A percentile compares a stretch with the other conserved stretches of the same genome.
Evolutionary conservation across 2,329 filamentous ascomycete genomes (phyloP).

Genomic region (Akanthomyces lecanii): DNA sequence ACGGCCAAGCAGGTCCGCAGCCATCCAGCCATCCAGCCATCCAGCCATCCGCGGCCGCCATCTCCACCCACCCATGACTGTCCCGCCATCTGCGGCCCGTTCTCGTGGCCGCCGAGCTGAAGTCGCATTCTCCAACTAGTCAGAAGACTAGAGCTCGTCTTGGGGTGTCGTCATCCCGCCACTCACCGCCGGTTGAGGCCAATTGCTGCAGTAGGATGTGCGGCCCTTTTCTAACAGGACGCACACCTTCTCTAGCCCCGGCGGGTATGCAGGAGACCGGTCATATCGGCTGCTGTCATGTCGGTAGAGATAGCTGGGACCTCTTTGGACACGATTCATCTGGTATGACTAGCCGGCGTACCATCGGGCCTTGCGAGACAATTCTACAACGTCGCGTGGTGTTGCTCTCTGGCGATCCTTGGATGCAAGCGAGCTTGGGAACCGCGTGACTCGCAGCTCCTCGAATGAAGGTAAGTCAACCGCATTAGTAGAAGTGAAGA

Average conservation of each 20-base stretch:
- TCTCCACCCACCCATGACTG: conserved; percentile 16
- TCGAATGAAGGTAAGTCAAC: background rate
- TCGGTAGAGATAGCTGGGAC: background rate
- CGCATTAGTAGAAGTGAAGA: background rate
- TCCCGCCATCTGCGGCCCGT: conserved; percentile 26
- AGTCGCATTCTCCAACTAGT: background rate
- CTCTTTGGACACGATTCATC: background rate
- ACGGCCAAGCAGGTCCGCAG: background rate
- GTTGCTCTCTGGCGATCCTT: background rate
- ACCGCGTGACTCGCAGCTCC: background rate
- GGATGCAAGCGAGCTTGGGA: background rate
- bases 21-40: background rate
- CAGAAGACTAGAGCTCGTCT: background rate
- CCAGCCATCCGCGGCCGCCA: background rate
- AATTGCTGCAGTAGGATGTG: background rate
- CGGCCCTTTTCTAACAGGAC: background rate
- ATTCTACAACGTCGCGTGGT: background rate
- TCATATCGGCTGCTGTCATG: conserved; percentile 3
- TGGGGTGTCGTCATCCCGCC: background rate
- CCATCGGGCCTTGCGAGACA: background rate
- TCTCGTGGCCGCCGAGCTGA: conserved; percentile 22
- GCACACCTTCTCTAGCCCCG: conserved; percentile 15
- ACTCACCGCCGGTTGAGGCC: background rate
- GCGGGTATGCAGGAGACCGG: conserved; percentile 18
- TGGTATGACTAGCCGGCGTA: background rate